Conservation (phyloP, 2,329 filamentous ascomycete species). For the Cercospora sp. region DNA sequence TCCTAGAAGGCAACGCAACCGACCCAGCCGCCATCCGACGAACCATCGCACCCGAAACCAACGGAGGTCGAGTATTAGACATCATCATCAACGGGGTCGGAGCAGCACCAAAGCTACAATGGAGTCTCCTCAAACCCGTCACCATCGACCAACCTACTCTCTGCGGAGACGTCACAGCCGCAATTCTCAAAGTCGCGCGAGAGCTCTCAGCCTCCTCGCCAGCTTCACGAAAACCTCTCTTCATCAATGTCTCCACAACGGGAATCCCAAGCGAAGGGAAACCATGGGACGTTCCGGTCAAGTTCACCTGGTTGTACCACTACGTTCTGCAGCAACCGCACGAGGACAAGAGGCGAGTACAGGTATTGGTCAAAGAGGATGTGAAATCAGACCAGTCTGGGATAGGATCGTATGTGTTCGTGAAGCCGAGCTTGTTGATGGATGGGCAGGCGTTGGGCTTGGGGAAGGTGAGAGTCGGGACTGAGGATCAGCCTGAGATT, state of each 20-base stretch:
- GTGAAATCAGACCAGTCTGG: constrained; percentile 25
- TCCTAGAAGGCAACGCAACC: constrained; percentile 51
- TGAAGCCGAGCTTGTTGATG: constrained; percentile 42
- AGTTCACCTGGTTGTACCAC: constrained; percentile 40
- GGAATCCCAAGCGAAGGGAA: constrained; percentile 33
- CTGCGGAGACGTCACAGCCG: constrained; percentile 38
- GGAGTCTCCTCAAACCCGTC: constrained; percentile 34
- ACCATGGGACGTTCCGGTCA: constrained; percentile 41
- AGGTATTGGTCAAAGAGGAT: constrained; percentile 36
- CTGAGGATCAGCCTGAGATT: constrained; percentile 37
- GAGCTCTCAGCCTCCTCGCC: constrained; percentile 16
- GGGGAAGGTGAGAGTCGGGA: constrained; percentile 37
- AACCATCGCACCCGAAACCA: constrained; percentile 35
- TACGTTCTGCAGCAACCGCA: constrained; percentile 41
- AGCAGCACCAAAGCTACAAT: constrained; percentile 34
- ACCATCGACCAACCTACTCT: constrained; percentile 38
- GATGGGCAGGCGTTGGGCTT: constrained; percentile 36
- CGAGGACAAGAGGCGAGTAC: constrained; percentile 43
- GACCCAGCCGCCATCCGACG: constrained; percentile 45
- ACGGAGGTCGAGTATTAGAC: constrained; percentile 39
- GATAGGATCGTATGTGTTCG: constrained; percentile 37
- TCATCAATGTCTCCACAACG: constrained; percentile 43
- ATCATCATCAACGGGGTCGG: constrained; percentile 53
- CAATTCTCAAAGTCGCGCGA: constrained; percentile 37
- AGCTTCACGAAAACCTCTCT: constrained; percentile 30